Evolutionary conservation across 2,329 filamentous ascomycete species (phyloP), one percentile per base, ranked within the genome.

Genomic region (Apiospora rasikravindrae): DNA sequence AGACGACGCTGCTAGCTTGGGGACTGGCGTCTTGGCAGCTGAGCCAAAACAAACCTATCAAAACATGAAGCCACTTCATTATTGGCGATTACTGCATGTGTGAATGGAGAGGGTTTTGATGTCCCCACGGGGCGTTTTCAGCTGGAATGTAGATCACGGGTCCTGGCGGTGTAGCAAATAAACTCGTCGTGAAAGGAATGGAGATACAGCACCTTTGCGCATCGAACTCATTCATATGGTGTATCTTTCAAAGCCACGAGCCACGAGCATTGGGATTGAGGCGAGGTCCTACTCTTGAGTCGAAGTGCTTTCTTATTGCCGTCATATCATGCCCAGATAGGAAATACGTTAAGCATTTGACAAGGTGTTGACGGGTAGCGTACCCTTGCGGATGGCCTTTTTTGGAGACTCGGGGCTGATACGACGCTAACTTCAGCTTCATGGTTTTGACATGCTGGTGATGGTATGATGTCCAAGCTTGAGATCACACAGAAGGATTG

Each of bases 121-220:
- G 7, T 61, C 53, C 53, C 53, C 53, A 61, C 53, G 53, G 29
- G 53, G 53, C 53, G 53, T 61, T 61, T 37, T 61, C 53, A 61
- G 53, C 57, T 64, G 29, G 57, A 40, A 40, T 64, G 57, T 10
- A n/a, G 57, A 64, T 40, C 57, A 11, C 19, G 13, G 40, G 29
- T 64, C 19, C 13, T 33, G 33, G 53, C 53, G 53, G 53, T 61
- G 29, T 61, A 61, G 22, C 10, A n/a, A 49, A 19, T 7, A n/a
- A 49, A 57, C 29, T 37, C 29, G 4, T 16, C 2, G 11, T 8
- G 11, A 26, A 14, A 26, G 49, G 49, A 53, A 53, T 53, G 2
- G 5, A 45, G 44, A 7, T 45, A 45, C 22, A 22, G 6, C 22
- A 47, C 45, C 22, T 47, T 22, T n/a, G 16, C 45, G 45, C 45